Evolutionary conservation across 345 rosid species (phyloP).

Genomic region (Euphorbia pulcherrima): DNA sequence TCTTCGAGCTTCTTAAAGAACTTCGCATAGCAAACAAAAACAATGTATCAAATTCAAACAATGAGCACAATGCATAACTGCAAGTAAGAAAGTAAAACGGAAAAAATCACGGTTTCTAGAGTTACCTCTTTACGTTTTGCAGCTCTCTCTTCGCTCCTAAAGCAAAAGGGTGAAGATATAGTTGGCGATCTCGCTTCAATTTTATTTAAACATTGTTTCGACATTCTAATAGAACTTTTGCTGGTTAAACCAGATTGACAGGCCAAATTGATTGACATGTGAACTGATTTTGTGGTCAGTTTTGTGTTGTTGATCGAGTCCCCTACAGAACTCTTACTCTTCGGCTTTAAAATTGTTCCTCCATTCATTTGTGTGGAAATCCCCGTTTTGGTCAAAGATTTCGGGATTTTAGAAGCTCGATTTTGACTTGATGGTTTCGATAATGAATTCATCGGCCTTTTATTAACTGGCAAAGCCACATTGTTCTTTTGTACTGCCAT

Average conservation of each 20-base stretch:
- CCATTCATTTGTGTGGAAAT: conserved; percentile 30
- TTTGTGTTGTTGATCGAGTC: conserved; percentile 33
- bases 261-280: conserved; percentile 45
- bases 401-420: conserved; percentile 28
- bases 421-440: conserved; percentile 27
- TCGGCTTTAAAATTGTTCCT: conserved; percentile 21
- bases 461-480: conserved; percentile 31
- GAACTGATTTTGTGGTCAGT: conserved; percentile 38
- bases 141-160: conserved; percentile 82
- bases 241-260: conserved; percentile 25
- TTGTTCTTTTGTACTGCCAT: conserved; percentile 33
- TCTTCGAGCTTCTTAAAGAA: conserved; percentile 66
- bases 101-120: neutral
- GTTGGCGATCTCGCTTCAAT: conserved; percentile 39
- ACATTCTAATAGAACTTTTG: conserved; percentile 34
- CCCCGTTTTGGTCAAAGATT: conserved; percentile 27
- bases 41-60: conserved; percentile 1
- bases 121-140: conserved; percentile 78
- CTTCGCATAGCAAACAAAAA: conserved; percentile 30
- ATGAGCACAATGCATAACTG: conserved; percentile 8
- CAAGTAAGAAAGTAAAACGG: conserved; percentile 1
- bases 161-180: conserved; percentile 55
- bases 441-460: conserved; percentile 32
- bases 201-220: conserved; percentile 36
- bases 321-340: conserved; percentile 22